Base-by-base conservation (phyloP, 805 yeast genomes). In the Myxozyma geophila region DNA sequence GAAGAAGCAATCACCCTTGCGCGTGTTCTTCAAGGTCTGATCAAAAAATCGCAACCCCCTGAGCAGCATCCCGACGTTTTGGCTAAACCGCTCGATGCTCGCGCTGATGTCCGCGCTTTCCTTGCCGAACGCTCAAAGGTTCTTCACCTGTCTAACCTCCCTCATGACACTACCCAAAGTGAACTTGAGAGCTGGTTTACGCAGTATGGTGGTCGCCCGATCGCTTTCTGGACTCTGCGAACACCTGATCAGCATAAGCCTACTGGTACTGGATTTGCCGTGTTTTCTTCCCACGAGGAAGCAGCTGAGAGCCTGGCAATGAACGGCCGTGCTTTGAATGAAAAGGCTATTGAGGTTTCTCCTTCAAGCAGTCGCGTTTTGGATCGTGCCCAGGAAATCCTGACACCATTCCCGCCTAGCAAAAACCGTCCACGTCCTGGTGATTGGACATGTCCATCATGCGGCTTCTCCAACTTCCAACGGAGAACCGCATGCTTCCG, bases 401-500 rank as follows among this genome's bases (percentile, higher is more conserved):
- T 92, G 64, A 82, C 90, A 0, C 91, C 96, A 2, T 92, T 92
- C 77, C 96, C 97, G 54, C 85, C 88, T 37, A 83, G 87, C 41
- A 88, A 90, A 69, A 92, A 92, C 76, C 82, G 95, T 71, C 96
- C 97, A 23, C 82, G 98, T 73, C 98, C 98, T 0, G 98, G 98
- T 21, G 98, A 92, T 74, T 92, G 98, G 98, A 90, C 89, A n/a
- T 92, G 98, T 76, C 96, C 97, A 33, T 87, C 92, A 7, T 92
- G 98, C 80, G 97, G 97, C 0, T 92, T 92, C 72, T 89, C 96
- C 28, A 92, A 92, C 76, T 92, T 92, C 77, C 98, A 92, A 77
- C 84, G 97, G 72, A 83, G 98, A 76, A 89, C 96, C 1, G 96
- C 96, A 1, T 92, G 98, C 76, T 91, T 92, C 80, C 82, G 97